Conservation (phyloP, 2,329 filamentous ascomycete species). For the Trichoderma koningiopsis region DNA sequence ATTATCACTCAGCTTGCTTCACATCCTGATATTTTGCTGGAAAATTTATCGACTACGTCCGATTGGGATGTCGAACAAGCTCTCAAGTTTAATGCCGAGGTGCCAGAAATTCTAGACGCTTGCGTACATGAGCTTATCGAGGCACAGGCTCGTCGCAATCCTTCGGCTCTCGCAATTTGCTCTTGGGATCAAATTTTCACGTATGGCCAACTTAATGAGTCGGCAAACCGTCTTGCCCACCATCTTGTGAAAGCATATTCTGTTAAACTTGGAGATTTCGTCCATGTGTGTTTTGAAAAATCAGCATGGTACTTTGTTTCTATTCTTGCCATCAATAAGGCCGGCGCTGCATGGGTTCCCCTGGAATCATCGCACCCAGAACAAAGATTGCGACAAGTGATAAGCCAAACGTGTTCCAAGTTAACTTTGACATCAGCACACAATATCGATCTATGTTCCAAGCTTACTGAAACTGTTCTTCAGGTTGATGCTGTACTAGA, state of each 20-base stretch:
- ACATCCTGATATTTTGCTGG: neutral
- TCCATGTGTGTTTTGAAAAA: constrained; percentile 22
- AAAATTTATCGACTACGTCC: neutral
- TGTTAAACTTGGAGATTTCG: neutral
- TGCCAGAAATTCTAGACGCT: constrained; percentile 28
- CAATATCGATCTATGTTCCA: constrained; percentile 29
- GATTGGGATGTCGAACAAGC: constrained; percentile 7
- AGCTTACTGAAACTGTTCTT: constrained; percentile 21
- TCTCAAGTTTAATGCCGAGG: neutral
- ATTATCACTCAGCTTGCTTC: constrained; percentile 3
- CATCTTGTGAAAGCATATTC: neutral
- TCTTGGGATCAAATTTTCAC: constrained; percentile 18
- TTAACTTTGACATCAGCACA: neutral
- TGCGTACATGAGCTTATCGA: constrained; percentile 32
- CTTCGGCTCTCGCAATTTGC: constrained; percentile 8
- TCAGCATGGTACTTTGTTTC: constrained; percentile 13
- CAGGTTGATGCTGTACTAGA: constrained; percentile 11
- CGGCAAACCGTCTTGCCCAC: constrained; percentile 11
- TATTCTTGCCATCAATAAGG: constrained; percentile 24
- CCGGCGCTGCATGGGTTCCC: constrained; percentile 30
- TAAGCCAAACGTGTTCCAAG: constrained; percentile 12
- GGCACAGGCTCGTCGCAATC: neutral
- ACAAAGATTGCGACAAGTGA: constrained; percentile 20
- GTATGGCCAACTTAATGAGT: constrained; percentile 5
- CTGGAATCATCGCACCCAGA: constrained; percentile 27